Evolutionary conservation across 164 flowering plant genomes (phyloP), one percentile per base, ranked within the genome.

Genomic region (Taxillus chinensis): DNA sequence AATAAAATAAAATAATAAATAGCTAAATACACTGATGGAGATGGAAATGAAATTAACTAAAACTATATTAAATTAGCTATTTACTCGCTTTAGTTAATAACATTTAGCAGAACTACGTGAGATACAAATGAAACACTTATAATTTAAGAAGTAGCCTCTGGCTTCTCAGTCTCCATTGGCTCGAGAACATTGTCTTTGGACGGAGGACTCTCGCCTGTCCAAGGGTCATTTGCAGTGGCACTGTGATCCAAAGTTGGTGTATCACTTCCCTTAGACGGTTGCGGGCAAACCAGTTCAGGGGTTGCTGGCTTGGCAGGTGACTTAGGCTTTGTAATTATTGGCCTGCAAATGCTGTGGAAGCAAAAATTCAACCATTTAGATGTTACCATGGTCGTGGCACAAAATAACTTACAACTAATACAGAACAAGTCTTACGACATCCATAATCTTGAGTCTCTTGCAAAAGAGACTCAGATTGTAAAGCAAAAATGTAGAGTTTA

Each of bases 261-360:
- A 51, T 81, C 84, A n/a, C 63, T 55, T 27, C 79, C 74, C 54
- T 78, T 80, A 7, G 81, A 49, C 2, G 84, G 75, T 1, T 82
- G 69, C 9, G 75, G 73, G 43, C 80, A 62, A 5, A 80, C 70
- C 10, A 81, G 39, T 62, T 78, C 88, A 1, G 87, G 74, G 12
- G 80, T 57, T 0, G 82, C 76, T 39, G 96, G 85, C 68, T 83
- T 88, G 15, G 79, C 80, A 41, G 96, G 89, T 70, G 79, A 79
- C 70, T 78, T 87, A 14, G 92, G 88, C 57, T 90, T 90, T 1
- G 80, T 87, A 90, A 90, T 87, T 57, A 84, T 77, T 1, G 97
- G 95, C 77, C 87, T 77, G 73, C 95, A 84, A 42, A 83, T 71
- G 92, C 95, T 90, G 83, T 62, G 37, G 39, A 56, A 6, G 4